Evolutionary conservation across 352 stramenopile species (phyloP).

Genomic region (Saprolegnia diclina): DNA sequence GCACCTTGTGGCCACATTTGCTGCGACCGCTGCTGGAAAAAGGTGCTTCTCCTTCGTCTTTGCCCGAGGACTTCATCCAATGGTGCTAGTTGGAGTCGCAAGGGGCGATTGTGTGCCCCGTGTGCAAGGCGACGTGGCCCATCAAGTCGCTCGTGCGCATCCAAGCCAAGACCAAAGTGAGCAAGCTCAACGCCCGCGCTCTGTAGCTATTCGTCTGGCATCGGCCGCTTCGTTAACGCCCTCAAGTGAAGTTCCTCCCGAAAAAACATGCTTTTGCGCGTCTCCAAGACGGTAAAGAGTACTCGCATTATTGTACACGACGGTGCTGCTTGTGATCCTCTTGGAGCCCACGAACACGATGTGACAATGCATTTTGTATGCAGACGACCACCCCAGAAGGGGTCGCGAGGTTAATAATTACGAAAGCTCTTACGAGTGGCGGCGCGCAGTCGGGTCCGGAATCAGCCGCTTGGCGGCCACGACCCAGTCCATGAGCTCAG

Average conservation of each 20-base stretch:
- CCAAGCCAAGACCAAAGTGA: conserved; percentile 1
- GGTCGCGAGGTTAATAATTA: too few species aligned
- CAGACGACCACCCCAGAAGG: neutral
- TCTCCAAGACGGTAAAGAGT: too few species aligned
- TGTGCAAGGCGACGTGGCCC: conserved; percentile 17
- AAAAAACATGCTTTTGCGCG: too few species aligned
- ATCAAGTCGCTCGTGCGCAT: conserved; percentile 1
- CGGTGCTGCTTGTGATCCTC: too few species aligned
- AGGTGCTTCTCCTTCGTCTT: conserved; percentile 35
- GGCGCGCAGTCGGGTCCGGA: conserved; percentile 26
- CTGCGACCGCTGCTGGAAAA: conserved; percentile 77
- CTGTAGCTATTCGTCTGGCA: too few species aligned
- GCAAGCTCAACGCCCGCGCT: neutral
- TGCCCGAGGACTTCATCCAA: neutral
- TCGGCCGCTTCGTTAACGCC: too few species aligned
- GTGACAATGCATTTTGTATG: too few species aligned
- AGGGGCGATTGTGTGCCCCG: conserved; percentile 1
- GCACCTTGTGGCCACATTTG: conserved; percentile 80
- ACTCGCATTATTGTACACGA: too few species aligned
- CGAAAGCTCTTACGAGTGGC: neutral
- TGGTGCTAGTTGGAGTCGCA: neutral
- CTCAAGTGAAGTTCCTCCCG: too few species aligned
- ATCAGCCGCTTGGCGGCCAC: conserved; percentile 70
- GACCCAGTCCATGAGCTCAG: conserved; percentile 76
- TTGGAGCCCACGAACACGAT: too few species aligned